phyloP scores from a whole-genome alignment of 2,329 filamentous ascomycete species.

The Shiraia bambusicola region DNA sequence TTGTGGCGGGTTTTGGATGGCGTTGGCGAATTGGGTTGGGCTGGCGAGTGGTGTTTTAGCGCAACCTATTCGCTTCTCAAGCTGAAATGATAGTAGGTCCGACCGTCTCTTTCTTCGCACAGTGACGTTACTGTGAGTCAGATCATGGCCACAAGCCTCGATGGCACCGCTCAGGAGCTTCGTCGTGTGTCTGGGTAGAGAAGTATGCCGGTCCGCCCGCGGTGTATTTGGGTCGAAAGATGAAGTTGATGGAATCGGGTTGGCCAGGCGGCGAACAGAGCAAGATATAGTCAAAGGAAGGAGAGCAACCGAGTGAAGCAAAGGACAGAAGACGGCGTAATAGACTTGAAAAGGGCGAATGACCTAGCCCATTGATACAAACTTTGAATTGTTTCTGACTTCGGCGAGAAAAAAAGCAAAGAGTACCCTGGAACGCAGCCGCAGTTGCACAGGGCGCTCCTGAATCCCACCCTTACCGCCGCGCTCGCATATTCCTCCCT shows the following conservation, averaged over 20 bases:
- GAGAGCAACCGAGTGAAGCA: background rate
- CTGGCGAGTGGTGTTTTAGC: background rate
- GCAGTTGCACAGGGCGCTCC: conserved; percentile 5
- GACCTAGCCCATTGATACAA: conserved; percentile 3
- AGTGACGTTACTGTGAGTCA: background rate
- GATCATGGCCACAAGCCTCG: conserved; percentile 1
- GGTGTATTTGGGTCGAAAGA: too few species aligned
- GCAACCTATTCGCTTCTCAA: background rate
- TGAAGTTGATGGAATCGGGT: too few species aligned
- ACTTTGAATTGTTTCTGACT: conserved; percentile 5
- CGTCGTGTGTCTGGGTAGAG: background rate
- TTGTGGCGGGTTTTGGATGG: too few species aligned
- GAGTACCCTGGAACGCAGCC: conserved; percentile 7
- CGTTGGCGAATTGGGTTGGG: background rate
- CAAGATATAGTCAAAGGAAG: background rate
- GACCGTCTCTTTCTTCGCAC: conserved; percentile 2
- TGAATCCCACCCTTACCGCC: conserved; percentile 6
- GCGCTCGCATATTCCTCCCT: conserved; percentile 1
- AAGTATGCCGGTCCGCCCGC: too few species aligned
- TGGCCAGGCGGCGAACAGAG: too few species aligned
- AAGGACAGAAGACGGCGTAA: conserved; percentile 1
- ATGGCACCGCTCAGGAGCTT: background rate
- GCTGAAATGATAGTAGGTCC: background rate
- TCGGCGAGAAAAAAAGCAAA: conserved; percentile 8
- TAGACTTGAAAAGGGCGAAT: background rate